Evolutionary conservation across 2,329 filamentous ascomycete species (phyloP).

Genomic region (Pseudonectria foliicola): DNA sequence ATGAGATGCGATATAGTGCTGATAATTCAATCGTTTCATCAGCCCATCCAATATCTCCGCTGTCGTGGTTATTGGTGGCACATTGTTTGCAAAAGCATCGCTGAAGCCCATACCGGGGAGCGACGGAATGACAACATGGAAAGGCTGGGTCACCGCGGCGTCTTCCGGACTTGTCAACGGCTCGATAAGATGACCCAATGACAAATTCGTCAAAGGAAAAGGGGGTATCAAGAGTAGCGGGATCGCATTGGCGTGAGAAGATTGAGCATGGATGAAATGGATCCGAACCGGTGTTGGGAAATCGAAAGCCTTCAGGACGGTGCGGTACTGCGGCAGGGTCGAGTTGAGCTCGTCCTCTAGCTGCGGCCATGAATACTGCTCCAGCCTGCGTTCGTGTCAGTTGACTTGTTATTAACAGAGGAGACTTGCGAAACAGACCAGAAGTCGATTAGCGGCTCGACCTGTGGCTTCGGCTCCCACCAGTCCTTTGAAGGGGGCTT

Average conservation of each 20-base stretch:
- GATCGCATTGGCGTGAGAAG: conserved; percentile 45
- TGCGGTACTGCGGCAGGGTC: conserved; percentile 57
- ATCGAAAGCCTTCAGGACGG: conserved; percentile 37
- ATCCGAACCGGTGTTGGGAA: conserved; percentile 42
- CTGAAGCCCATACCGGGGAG: conserved; percentile 63
- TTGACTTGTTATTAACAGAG: neutral
- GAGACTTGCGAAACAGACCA: conserved; percentile 37
- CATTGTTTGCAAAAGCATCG: conserved; percentile 47
- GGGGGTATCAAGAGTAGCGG: conserved; percentile 59
- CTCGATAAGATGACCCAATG: conserved; percentile 48
- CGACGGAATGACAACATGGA: conserved; percentile 60
- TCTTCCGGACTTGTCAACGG: conserved; percentile 47
- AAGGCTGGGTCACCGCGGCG: conserved; percentile 40
- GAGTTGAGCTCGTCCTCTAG: conserved; percentile 53
- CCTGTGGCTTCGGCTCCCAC: conserved; percentile 53
- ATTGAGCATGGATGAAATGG: conserved; percentile 59
- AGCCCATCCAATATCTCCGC: conserved; percentile 49
- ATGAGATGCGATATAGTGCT: conserved; percentile 50
- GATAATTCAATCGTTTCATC: conserved; percentile 55
- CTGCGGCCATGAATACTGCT: conserved; percentile 57
- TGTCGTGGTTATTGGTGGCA: conserved; percentile 42
- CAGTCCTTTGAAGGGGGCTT: conserved; percentile 42
- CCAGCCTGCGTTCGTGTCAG: conserved; percentile 43
- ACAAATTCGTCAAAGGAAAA: conserved; percentile 59
- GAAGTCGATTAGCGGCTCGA: conserved; percentile 60